Evolutionary conservation across 176 grass and related monocot genomes (phyloP).

Genomic region (Oryza meridionalis): DNA sequence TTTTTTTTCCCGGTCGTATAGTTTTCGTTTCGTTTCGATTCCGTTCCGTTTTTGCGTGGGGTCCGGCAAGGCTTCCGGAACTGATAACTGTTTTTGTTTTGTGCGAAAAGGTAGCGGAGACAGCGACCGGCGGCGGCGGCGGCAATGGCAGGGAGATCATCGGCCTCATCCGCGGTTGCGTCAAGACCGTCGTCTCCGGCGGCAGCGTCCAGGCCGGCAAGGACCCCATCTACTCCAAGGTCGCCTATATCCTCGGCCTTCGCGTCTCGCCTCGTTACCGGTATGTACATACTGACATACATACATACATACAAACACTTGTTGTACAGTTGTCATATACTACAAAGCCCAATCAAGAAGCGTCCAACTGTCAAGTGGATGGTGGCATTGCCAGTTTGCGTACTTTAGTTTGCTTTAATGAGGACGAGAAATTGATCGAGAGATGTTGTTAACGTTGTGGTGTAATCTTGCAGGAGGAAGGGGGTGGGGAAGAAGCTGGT

Average conservation of each 20-base stretch:
- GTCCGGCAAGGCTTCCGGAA: slow-evolving; percentile 17
- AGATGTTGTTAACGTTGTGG: neutral
- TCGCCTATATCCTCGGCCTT: slow-evolving; percentile 88
- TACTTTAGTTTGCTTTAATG: neutral
- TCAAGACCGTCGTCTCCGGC: slow-evolving; percentile 78
- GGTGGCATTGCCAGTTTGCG: neutral
- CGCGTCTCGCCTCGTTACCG: slow-evolving; percentile 74
- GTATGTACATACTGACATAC: slow-evolving; percentile 31
- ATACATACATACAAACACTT: neutral
- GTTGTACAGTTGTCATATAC: neutral
- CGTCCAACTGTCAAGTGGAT: neutral
- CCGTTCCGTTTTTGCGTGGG: slow-evolving; percentile 25
- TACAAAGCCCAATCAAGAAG: neutral
- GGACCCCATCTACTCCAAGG: slow-evolving; percentile 62
- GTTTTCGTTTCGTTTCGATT: neutral
- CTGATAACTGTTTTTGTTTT: slow-evolving; percentile 20
- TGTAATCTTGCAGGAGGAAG: slow-evolving; percentile 46
- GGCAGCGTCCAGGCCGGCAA: slow-evolving; percentile 18
- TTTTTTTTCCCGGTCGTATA: neutral
- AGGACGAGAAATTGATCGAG: neutral
- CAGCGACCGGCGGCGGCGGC: slow-evolving; percentile 32
- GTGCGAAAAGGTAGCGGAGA: slow-evolving; percentile 72
- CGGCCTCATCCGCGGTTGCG: slow-evolving; percentile 80
- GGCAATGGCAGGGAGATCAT: slow-evolving; percentile 52
- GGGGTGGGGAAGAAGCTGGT: slow-evolving; percentile 72